phyloP scores from a whole-genome alignment of 192 early-diverging fungal species.

The Borealophlyctis nickersoniae region DNA sequence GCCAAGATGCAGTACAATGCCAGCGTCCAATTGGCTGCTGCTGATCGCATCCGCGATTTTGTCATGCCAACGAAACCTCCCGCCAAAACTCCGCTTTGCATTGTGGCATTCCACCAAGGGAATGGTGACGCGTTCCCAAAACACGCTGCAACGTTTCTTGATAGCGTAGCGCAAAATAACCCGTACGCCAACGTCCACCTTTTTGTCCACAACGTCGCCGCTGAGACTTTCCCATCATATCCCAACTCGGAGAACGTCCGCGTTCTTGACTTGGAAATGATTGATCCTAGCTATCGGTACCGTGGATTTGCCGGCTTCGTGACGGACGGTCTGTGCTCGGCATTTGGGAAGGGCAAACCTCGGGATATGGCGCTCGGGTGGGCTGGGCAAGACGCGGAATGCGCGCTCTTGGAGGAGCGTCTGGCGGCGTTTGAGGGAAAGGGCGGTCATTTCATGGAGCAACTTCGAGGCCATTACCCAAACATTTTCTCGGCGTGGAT shows the following conservation, averaged over 20 bases:
- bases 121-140: constrained; percentile 21
- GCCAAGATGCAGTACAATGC: constrained; percentile 24
- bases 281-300: constrained; percentile 23
- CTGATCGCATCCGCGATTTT: constrained; percentile 24
- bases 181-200: constrained; percentile 22
- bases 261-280: constrained; percentile 20
- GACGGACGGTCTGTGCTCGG: constrained; percentile 24
- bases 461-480: constrained; percentile 25
- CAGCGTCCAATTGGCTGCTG: constrained; percentile 17
- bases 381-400: constrained; percentile 15
- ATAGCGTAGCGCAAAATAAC: constrained; percentile 26
- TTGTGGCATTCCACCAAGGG: constrained; percentile 26
- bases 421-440: constrained; percentile 18
- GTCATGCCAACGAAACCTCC: neutral
- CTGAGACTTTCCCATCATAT: constrained; percentile 9
- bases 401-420: constrained; percentile 18
- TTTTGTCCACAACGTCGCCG: constrained; percentile 29
- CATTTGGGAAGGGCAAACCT: constrained; percentile 5
- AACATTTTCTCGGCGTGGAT: constrained; percentile 27
- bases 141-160: constrained; percentile 22
- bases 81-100: constrained; percentile 25
- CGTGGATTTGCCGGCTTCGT: constrained; percentile 31
- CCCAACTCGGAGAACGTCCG: constrained; percentile 17
- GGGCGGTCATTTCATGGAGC: constrained; percentile 23
- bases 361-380: constrained; percentile 9